A percentile compares a stretch with the other conserved stretches of the same genome.
Evolutionary conservation across 2,329 filamentous ascomycete genomes (phyloP).

Genomic region (Beauveria bassiana): DNA sequence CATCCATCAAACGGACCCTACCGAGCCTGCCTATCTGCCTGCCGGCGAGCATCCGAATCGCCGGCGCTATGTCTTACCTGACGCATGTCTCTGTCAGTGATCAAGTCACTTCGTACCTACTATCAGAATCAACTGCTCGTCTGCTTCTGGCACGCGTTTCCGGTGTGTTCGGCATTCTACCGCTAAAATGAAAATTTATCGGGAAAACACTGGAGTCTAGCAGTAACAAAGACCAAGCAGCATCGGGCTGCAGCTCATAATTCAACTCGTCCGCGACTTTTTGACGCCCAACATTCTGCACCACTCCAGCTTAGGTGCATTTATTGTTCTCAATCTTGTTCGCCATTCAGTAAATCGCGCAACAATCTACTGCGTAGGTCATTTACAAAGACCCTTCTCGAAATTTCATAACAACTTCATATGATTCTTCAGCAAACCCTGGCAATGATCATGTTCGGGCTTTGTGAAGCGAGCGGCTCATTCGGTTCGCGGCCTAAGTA

Average conservation of each 20-base stretch:
- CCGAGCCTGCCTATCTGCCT: background rate
- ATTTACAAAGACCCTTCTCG: background rate
- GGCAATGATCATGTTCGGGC: background rate
- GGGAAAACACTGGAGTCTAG: background rate
- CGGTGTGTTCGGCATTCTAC: background rate
- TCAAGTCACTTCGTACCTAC: background rate
- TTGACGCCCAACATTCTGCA: background rate
- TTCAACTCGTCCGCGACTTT: background rate
- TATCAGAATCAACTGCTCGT: background rate
- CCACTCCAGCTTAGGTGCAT: background rate
- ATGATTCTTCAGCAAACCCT: background rate
- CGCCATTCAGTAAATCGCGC: background rate
- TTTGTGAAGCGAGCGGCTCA: slow-evolving; percentile 20
- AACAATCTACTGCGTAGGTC: background rate
- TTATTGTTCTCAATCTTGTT: background rate
- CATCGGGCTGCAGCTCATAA: background rate
- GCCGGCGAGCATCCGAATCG: background rate
- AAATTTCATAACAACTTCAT: background rate
- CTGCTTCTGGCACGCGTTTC: background rate
- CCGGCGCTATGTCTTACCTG: background rate
- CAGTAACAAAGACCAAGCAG: background rate
- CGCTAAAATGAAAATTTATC: background rate
- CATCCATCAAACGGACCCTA: slow-evolving; percentile 1
- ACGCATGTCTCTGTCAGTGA: background rate
- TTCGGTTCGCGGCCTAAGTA: slow-evolving; percentile 30